A percentile compares a stretch with the other conserved stretches of the same genome.
These are phyloP conservation scores for Zopfia rhizophila DNA, from an alignment of 2,329 filamentous ascomycete species.

Conservation along the genomic window DNA sequence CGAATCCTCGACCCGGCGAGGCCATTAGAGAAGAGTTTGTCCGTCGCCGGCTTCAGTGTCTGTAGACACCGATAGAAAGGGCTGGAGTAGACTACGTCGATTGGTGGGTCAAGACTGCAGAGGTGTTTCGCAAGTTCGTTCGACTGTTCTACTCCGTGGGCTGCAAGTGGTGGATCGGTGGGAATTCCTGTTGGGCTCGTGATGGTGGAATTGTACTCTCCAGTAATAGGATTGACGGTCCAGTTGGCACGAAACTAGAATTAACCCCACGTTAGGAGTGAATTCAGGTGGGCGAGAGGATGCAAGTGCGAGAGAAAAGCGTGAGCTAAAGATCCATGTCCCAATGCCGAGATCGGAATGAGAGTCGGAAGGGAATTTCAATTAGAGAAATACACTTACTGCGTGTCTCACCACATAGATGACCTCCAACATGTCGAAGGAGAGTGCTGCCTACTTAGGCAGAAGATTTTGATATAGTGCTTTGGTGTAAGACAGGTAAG, in stretches of 20 bases:
- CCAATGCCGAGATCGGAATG: not conserved
- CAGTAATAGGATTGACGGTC: constrained; percentile 83
- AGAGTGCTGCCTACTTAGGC: not conserved
- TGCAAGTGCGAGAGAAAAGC: too few species aligned
- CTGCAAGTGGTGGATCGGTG: constrained; percentile 86
- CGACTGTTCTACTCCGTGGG: constrained; percentile 86
- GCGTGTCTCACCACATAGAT: constrained; percentile 63
- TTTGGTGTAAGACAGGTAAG: not conserved
- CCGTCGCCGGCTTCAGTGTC: constrained; percentile 51
- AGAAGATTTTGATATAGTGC: not conserved
- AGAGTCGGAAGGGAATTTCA: constrained; percentile 3
- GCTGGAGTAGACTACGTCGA: constrained; percentile 77
- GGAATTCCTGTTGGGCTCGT: constrained; percentile 86
- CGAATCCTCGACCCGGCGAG: constrained; percentile 55
- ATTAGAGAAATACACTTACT: constrained; percentile 56
- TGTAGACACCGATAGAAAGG: constrained; percentile 56
- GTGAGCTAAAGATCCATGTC: constrained; percentile 7
- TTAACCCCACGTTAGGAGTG: constrained; percentile 18
- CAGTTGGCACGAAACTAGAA: constrained; percentile 84
- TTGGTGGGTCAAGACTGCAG: constrained; percentile 68
- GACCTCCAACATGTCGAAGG: constrained; percentile 54
- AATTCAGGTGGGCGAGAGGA: constrained; percentile 16
- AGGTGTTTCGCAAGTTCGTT: constrained; percentile 77
- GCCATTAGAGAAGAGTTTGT: constrained; percentile 42
- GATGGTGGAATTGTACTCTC: constrained; percentile 75